A percentile compares a stretch with the other conserved stretches of the same genome.
Conservation (phyloP, 2,329 filamentous ascomycete species). For the Tricladium varicosporioides region DNA sequence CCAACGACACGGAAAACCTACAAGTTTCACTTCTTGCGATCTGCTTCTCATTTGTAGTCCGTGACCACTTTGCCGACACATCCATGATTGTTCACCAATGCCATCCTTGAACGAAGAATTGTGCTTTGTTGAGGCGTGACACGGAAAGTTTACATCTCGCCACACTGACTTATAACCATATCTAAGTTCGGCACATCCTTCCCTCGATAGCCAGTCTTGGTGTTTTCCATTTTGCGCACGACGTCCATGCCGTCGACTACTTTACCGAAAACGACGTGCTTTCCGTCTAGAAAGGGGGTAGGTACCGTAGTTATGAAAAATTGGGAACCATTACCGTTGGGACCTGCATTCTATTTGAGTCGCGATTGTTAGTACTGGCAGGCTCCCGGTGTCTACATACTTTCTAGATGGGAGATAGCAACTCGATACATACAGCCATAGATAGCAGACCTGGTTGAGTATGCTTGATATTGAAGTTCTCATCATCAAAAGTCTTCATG, state of each 20-base stretch:
- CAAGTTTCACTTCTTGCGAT: not conserved
- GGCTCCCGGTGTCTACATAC: constrained; percentile 1
- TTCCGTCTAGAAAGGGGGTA: constrained; percentile 84
- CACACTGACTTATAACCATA: constrained; percentile 81
- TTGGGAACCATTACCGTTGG: constrained; percentile 90
- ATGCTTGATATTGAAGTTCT: constrained; percentile 83
- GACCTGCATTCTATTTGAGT: constrained; percentile 71
- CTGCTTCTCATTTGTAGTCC: not conserved
- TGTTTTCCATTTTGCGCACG: constrained; percentile 88
- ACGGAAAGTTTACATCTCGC: constrained; percentile 70
- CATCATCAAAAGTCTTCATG: constrained; percentile 79
- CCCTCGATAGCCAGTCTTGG: constrained; percentile 70
- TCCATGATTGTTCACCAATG: not conserved
- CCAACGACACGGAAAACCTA: not conserved
- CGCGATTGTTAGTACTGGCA: constrained; percentile 40
- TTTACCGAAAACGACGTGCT: constrained; percentile 94
- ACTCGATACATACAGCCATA: constrained; percentile 72
- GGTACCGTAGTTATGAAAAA: constrained; percentile 95
- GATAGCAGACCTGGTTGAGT: constrained; percentile 77
- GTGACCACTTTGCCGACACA: not conserved
- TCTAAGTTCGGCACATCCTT: constrained; percentile 84
- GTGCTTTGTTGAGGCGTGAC: not conserved
- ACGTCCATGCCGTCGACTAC: constrained; percentile 89
- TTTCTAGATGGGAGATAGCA: not conserved
- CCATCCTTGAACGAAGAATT: not conserved